Evolutionary conservation across 768 basidiomycete genomes (phyloP).

Genomic region (Phaeotremella fagi): DNA sequence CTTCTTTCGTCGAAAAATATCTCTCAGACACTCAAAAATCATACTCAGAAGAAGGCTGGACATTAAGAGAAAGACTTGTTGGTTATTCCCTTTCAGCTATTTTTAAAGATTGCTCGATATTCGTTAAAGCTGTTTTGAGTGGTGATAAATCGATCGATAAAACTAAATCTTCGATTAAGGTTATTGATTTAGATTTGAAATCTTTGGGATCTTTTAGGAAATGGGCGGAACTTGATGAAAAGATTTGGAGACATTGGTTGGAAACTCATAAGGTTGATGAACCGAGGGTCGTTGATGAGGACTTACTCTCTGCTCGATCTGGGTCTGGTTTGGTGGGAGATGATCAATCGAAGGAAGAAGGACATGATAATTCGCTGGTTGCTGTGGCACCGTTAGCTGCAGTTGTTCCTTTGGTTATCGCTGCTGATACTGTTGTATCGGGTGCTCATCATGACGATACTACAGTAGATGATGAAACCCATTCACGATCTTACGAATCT

Average conservation of each 20-base stretch:
- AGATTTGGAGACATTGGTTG: constrained; percentile 53
- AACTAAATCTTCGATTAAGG: constrained; percentile 52
- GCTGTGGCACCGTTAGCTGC: too few relatives aligned
- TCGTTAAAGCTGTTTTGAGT: constrained; percentile 49
- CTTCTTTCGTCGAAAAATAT: constrained; percentile 58
- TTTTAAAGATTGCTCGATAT: constrained; percentile 92
- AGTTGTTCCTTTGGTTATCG: too few relatives aligned
- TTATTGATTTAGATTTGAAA: constrained; percentile 88
- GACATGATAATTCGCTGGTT: too few relatives aligned
- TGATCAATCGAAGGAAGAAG: too few relatives aligned
- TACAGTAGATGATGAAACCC: too few relatives aligned
- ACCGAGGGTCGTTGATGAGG: too few relatives aligned
- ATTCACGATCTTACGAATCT: too few relatives aligned
- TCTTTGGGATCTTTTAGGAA: constrained; percentile 58
- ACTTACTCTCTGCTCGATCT: too few relatives aligned
- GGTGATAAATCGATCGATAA: constrained; percentile 12
- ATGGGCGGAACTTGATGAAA: constrained; percentile 70
- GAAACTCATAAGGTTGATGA: neutral
- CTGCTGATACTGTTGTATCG: too few relatives aligned
- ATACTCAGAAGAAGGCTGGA: constrained; percentile 46
- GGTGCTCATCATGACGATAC: too few relatives aligned
- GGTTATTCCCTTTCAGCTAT: constrained; percentile 83
- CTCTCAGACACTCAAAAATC: constrained; percentile 42
- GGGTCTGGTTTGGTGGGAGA: too few relatives aligned
- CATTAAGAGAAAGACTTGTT: constrained; percentile 60